Base-by-base conservation (phyloP, 441 rosid genomes). In the Pelargonium cotyledonis region DNA sequence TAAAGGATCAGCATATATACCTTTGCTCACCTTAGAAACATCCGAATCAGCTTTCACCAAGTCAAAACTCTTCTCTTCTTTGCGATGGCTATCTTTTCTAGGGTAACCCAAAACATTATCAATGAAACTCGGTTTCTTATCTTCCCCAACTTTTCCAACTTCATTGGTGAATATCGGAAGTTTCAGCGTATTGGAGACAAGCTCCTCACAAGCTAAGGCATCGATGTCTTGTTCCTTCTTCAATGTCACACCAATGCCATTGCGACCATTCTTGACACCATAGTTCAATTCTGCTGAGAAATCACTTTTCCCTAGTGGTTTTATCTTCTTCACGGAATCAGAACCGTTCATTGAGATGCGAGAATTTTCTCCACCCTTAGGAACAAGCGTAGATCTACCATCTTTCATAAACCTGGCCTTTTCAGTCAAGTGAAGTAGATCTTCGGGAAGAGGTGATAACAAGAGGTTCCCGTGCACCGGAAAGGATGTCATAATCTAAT, bases 161-260 rank as follows among this genome's bases (percentile, higher is more conserved):
- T 86, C 92, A 77, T 77, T 79, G 66, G 79, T 62, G 47, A 18
- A 68, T 26, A 89, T 80, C 58, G 97, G 93, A 76, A 88, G 90
- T 84, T 80, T 85, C 81, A 85, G 35, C 53, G 95, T 79, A 78
- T 83, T 80, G n/a, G 86, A 80, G 76, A 95, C 85, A 80, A 89
- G 88, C 76, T 89, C 92, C 77, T 89, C 90, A n/a, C 81, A 83
- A 60, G 73, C 75, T 70, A 76, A 62, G 16, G 77, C 75, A 74
- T 85, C 88, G 65, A 72, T 61, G 70, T 82, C 85, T 26, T 46
- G 60, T 58, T 84, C 83, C 85, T 78, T 86, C 76, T 73, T 84
- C 2, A 69, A 66, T 8, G 68, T 21, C 71, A 35, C 71, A 77
- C 74, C 82, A 47, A 58, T 63, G 46, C 77, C 81, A 73, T 68